Conservation (phyloP, 1,284 basidiomycete genomes). For the Cystobasidium sp. region DNA sequence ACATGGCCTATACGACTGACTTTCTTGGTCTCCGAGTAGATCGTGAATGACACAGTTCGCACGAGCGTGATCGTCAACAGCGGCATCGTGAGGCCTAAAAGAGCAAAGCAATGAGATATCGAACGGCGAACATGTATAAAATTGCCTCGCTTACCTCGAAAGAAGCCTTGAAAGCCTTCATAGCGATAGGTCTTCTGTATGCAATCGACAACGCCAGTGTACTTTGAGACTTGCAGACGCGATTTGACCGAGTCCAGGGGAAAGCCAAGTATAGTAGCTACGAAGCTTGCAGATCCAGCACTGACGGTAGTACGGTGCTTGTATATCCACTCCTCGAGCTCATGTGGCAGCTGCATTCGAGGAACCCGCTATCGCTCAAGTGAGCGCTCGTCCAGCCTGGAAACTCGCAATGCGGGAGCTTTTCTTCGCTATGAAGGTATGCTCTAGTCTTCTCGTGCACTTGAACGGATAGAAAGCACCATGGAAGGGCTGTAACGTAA, state of each 20-base stretch:
- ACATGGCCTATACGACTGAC: not conserved
- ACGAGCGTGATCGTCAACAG: constrained; percentile 96
- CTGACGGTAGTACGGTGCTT: constrained; percentile 38
- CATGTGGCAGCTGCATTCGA: constrained; percentile 34
- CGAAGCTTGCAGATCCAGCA: constrained; percentile 56
- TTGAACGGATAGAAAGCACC: not conserved
- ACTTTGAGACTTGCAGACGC: constrained; percentile 75
- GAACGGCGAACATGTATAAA: not conserved
- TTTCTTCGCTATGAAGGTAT: too few relatives aligned
- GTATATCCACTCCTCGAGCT: constrained; percentile 36
- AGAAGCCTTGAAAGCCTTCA: constrained; percentile 90
- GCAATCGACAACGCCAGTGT: constrained; percentile 51
- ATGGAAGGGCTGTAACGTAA: too few relatives aligned
- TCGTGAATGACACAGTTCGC: constrained; percentile 65
- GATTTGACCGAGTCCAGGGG: constrained; percentile 81
- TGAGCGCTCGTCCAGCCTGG: too few relatives aligned
- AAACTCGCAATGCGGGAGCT: too few relatives aligned
- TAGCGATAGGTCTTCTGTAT: constrained; percentile 65
- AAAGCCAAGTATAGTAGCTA: constrained; percentile 59
- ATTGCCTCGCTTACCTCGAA: constrained; percentile 67
- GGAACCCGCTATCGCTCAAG: too few relatives aligned
- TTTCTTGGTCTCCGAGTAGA: constrained; percentile 45
- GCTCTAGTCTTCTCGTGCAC: too few relatives aligned
- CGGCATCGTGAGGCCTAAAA: constrained; percentile 71
- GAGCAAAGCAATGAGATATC: not conserved